These are phyloP conservation scores for Pseudocercospora crystallina DNA, from an alignment of 2,329 filamentous ascomycete genomes.

Conservation along the genomic window DNA sequence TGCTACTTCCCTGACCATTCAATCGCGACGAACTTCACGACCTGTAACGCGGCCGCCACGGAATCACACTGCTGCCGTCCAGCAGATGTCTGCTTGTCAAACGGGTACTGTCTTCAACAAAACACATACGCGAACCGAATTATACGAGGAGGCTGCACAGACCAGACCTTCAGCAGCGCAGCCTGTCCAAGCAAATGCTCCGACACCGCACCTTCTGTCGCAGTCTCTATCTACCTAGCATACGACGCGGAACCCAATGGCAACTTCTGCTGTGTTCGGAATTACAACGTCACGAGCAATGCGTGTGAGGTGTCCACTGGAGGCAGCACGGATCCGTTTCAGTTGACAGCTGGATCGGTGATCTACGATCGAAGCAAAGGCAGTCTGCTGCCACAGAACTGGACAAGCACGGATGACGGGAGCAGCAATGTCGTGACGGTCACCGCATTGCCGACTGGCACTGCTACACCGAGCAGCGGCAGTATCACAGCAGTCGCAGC, in stretches of 20 bases:
- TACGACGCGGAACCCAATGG: constrained; percentile 14
- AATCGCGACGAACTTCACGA: constrained; percentile 12
- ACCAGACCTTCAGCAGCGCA: constrained; percentile 12
- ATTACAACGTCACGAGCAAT: constrained; percentile 12
- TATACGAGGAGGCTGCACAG: constrained; percentile 16
- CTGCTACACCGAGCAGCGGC: neutral
- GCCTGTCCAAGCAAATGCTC: constrained; percentile 14
- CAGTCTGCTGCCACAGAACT: constrained; percentile 10
- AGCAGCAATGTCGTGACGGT: neutral
- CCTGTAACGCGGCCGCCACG: constrained; percentile 15
- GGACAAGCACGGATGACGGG: neutral
- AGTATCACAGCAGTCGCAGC: constrained; percentile 13
- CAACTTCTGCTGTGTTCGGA: constrained; percentile 16
- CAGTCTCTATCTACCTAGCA: constrained; percentile 15
- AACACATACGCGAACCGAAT: constrained; percentile 9
- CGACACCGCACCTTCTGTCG: constrained; percentile 3
- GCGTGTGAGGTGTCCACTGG: constrained; percentile 8
- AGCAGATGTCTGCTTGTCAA: constrained; percentile 13
- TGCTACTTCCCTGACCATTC: constrained; percentile 18
- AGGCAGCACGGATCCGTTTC: constrained; percentile 8
- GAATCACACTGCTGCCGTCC: constrained; percentile 12
- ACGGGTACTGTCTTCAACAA: constrained; percentile 17
- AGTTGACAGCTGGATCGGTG: constrained; percentile 10
- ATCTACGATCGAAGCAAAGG: constrained; percentile 19
- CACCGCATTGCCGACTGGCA: constrained; percentile 2